These are phyloP conservation scores for Strobilomyces dryophilus DNA, from an alignment of 768 basidiomycete genomes.

Conservation along the genomic window DNA sequence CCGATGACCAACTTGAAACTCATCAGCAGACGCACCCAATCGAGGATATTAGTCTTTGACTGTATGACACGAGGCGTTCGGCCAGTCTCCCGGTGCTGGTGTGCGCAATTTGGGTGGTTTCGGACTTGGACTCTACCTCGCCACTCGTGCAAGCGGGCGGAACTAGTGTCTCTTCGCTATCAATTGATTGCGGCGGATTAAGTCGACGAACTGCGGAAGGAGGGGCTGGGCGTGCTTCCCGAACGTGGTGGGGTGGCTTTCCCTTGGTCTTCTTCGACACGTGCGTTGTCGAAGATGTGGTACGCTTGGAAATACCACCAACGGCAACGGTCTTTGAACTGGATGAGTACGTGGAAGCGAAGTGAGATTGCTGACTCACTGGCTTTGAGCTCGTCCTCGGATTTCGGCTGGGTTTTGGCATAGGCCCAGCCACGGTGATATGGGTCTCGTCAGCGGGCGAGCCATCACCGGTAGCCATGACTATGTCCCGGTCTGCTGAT, in stretches of 20 bases:
- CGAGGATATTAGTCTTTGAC: constrained; percentile 41
- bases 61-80: constrained; percentile 46
- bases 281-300: constrained; percentile 12
- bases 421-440: neutral
- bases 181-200: constrained; percentile 13
- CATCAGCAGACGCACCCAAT: constrained; percentile 40
- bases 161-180: constrained; percentile 11
- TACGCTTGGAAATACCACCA: constrained; percentile 18
- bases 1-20: constrained; percentile 16
- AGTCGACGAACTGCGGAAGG: constrained; percentile 8
- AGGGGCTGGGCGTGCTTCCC: constrained; percentile 8
- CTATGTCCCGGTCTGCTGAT: neutral
- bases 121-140: constrained; percentile 29
- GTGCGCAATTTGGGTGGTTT: constrained; percentile 10
- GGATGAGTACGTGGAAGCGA: constrained; percentile 16
- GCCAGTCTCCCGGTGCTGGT: constrained; percentile 36
- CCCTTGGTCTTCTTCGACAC: constrained; percentile 18
- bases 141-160: constrained; percentile 21
- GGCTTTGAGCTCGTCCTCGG: constrained; percentile 23
- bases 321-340: constrained; percentile 16
- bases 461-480: neutral
- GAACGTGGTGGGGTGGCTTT: constrained; percentile 10
- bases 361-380: constrained; percentile 21
- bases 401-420: constrained; percentile 19
- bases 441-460: neutral